A percentile compares a stretch with the other conserved stretches of the same genome.
phyloP scores from a whole-genome alignment of 2,329 filamentous ascomycete species.

The Diplodia scrobiculata region DNA sequence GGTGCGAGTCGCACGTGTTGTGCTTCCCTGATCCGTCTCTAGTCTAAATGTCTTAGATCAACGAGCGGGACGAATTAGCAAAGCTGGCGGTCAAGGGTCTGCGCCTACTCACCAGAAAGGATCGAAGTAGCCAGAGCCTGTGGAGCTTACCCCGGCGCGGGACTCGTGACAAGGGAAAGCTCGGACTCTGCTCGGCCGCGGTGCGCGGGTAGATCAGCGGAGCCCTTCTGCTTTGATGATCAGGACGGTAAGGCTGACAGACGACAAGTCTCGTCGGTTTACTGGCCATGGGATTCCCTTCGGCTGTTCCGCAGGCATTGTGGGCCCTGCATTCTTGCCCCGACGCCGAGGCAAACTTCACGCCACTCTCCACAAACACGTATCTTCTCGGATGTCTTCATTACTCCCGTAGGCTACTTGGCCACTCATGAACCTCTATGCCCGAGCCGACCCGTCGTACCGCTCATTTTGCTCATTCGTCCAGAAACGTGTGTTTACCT shows the following conservation, averaged over 20 bases:
- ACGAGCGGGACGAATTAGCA: neutral
- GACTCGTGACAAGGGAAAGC: slow-evolving; percentile 18
- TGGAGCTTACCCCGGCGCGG: slow-evolving; percentile 11
- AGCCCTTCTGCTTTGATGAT: neutral
- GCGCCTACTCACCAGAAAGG: slow-evolving; percentile 8
- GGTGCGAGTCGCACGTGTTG: neutral
- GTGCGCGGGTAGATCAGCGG: slow-evolving; percentile 19
- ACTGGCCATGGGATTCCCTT: neutral
- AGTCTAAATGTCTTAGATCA: slow-evolving; percentile 1
- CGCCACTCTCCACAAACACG: neutral
- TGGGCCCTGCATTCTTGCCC: slow-evolving; percentile 7
- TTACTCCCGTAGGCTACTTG: neutral
- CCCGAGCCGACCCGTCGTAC: neutral
- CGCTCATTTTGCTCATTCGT: neutral
- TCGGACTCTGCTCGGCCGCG: slow-evolving; percentile 7
- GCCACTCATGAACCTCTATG: neutral
- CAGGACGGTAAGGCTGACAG: slow-evolving; percentile 5
- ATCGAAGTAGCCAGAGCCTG: neutral
- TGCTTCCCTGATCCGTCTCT: neutral
- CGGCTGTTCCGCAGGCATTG: neutral
- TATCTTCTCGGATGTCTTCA: neutral
- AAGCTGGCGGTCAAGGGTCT: slow-evolving; percentile 3
- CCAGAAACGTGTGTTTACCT: neutral
- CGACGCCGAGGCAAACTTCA: neutral
- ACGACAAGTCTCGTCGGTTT: slow-evolving; percentile 3